Percentiles rank a stretch among this genome's conserved stretches.
Conservation (phyloP, 1,139 yeast genomes). For the Yueomyces sp. region DNA sequence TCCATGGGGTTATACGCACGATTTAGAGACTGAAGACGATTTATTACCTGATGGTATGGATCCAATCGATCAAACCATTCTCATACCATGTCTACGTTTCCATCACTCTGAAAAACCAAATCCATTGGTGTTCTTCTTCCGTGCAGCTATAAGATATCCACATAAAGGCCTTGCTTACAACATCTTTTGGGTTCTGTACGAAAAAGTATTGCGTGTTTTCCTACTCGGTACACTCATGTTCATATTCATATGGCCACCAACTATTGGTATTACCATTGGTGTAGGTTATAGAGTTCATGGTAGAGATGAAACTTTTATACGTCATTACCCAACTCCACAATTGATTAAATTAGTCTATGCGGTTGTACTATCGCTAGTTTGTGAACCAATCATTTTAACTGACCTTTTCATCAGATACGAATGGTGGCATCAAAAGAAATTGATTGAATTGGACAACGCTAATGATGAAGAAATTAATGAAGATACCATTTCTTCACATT, state of each 20-base stretch:
- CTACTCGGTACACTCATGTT: slow-evolving; percentile 8
- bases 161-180: slow-evolving; percentile 6
- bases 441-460: not conserved
- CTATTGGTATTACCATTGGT: slow-evolving; percentile 17
- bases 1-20: not conserved
- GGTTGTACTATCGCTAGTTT: slow-evolving; percentile 9
- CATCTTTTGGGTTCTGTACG: slow-evolving; percentile 8
- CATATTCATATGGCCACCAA: slow-evolving; percentile 15
- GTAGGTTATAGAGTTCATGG: slow-evolving; percentile 8
- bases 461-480: not conserved
- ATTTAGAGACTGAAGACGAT: not conserved
- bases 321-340: slow-evolving; percentile 14
- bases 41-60: not conserved
- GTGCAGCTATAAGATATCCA: slow-evolving; percentile 3
- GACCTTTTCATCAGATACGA: slow-evolving; percentile 11
- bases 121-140: not conserved
- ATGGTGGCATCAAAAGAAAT: slow-evolving; percentile 4
- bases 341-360: slow-evolving; percentile 13
- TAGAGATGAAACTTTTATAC: slow-evolving; percentile 10
- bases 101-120: not conserved
- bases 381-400: slow-evolving; percentile 11
- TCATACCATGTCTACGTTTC: not conserved
- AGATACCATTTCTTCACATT: not conserved
- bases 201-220: slow-evolving; percentile 11
- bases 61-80: not conserved